phyloP scores from a whole-genome alignment of 768 basidiomycete genomes.

The Mycena latifolia region DNA sequence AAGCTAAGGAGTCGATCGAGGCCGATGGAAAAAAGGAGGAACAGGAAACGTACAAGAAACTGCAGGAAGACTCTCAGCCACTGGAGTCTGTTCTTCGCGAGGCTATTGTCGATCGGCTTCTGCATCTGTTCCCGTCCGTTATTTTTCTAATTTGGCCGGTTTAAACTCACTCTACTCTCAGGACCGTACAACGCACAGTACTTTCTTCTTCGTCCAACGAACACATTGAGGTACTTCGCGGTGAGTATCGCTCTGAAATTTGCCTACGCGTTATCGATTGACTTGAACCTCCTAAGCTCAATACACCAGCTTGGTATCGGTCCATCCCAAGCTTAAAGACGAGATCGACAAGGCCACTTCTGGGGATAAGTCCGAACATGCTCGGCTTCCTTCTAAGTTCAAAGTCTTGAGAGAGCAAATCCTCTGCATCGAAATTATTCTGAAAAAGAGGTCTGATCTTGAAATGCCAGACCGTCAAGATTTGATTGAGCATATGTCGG shows the following conservation, averaged over 20 bases:
- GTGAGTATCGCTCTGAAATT: conserved; percentile 1
- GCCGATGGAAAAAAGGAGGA: conserved; percentile 22
- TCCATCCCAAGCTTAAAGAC: conserved; percentile 22
- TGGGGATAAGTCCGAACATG: not conserved
- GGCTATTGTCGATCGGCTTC: conserved; percentile 39
- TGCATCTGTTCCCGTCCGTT: conserved; percentile 27
- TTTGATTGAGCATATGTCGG: conserved; percentile 23
- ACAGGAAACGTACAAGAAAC: conserved; percentile 20
- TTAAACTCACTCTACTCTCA: not conserved
- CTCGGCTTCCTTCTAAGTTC: conserved; percentile 19
- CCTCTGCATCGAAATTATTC: conserved; percentile 24
- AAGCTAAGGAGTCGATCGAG: not conserved
- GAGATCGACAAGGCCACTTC: conserved; percentile 17
- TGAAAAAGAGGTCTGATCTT: conserved; percentile 19
- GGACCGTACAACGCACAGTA: conserved; percentile 15
- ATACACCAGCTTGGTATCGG: conserved; percentile 11
- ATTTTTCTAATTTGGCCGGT: not conserved
- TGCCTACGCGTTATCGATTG: not conserved
- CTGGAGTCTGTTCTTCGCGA: conserved; percentile 40
- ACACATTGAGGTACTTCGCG: conserved; percentile 15
- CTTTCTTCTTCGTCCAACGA: conserved; percentile 26
- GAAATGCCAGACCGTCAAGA: conserved; percentile 30
- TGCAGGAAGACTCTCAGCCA: conserved; percentile 16
- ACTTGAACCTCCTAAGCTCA: conserved; percentile 10
- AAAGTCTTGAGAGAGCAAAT: conserved; percentile 32